phyloP scores from a whole-genome alignment of 441 rosid species.

The Populus hybrid region DNA sequence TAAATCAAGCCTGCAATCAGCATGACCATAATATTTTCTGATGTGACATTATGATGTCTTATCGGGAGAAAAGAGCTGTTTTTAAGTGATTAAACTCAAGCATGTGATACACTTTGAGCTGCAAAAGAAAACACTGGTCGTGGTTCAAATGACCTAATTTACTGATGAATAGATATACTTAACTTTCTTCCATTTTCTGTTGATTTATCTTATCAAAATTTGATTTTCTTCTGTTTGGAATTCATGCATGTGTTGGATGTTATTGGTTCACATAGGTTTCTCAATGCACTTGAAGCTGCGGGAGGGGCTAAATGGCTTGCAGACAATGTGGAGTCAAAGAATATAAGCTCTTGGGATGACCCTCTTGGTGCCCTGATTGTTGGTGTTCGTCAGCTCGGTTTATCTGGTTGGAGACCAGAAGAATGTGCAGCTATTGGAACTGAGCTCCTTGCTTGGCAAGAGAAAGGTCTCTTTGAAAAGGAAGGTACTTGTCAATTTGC shows the following conservation, averaged over 20 bases:
- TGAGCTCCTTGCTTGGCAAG: constrained; percentile 87
- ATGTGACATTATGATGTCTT: neutral
- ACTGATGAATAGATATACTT: neutral
- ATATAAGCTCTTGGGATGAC: constrained; percentile 64
- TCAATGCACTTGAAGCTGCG: constrained; percentile 65
- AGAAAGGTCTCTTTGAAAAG: constrained; percentile 60
- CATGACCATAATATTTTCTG: neutral
- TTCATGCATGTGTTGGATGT: constrained; percentile 11
- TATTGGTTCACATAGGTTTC: constrained; percentile 49
- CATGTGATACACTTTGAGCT: neutral
- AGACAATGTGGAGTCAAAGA: constrained; percentile 54
- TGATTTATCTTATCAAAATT: neutral
- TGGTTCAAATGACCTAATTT: neutral
- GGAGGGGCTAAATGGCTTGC: constrained; percentile 86
- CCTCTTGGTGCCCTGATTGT: constrained; percentile 66
- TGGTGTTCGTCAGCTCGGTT: constrained; percentile 76
- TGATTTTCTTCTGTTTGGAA: constrained; percentile 6
- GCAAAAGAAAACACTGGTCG: neutral
- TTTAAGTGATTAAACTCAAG: neutral
- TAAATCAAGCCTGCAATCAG: neutral
- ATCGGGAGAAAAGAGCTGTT: neutral
- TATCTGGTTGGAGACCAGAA: constrained; percentile 90
- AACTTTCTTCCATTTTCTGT: neutral
- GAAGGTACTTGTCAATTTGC: constrained; percentile 55
- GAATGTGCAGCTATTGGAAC: constrained; percentile 79